phyloP scores from a whole-genome alignment of 2,329 filamentous ascomycete species.

The Xylariaceae sp. region DNA sequence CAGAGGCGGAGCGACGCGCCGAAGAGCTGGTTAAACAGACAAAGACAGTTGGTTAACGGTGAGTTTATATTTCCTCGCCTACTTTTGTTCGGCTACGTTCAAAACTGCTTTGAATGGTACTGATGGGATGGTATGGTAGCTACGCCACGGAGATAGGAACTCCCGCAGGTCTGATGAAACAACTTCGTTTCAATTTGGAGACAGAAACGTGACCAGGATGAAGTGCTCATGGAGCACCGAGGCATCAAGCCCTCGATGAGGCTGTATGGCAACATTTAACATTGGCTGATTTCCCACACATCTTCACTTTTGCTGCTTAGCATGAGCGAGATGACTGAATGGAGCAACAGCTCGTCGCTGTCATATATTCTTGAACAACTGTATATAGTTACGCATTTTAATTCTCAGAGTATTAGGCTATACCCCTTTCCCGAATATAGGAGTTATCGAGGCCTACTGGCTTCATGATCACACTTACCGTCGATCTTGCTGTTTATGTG shows the following conservation, averaged over 20 bases:
- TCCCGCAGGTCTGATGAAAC: neutral
- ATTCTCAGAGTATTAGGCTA: conserved; percentile 7
- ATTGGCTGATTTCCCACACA: no score
- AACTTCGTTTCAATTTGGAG: no score
- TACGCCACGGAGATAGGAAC: conserved; percentile 32
- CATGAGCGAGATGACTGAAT: conserved; percentile 2
- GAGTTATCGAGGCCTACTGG: neutral
- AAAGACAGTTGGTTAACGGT: conserved; percentile 68
- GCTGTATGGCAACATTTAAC: no score
- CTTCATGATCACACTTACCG: neutral
- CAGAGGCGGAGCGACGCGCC: conserved; percentile 71
- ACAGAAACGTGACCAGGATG: no score
- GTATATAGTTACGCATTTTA: conserved; percentile 6
- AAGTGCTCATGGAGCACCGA: no score
- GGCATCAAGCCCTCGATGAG: no score
- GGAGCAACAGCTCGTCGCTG: conserved; percentile 1
- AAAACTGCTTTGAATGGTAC: neutral
- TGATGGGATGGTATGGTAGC: conserved; percentile 15
- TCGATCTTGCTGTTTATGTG: neutral
- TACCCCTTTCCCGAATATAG: conserved; percentile 13
- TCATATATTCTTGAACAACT: neutral
- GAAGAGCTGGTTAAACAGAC: conserved; percentile 80
- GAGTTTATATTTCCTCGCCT: conserved; percentile 17
- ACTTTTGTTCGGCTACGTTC: neutral
- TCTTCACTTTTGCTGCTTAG: no score